phyloP scores from a whole-genome alignment of 2,329 filamentous ascomycete species.

The Aspergillus thermomutatus region DNA sequence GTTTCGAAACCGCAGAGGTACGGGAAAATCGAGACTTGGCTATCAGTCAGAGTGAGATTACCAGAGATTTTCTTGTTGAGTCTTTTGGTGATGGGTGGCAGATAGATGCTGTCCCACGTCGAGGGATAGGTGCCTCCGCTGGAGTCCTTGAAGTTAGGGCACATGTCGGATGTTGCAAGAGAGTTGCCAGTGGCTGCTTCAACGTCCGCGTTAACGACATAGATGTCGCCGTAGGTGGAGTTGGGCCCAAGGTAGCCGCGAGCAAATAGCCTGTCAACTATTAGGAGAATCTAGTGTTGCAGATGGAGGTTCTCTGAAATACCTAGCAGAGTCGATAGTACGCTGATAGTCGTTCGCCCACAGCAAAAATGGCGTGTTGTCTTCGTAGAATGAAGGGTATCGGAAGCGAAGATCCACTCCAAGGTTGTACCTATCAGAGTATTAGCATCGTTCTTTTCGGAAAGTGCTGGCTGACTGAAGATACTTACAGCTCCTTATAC shows the following conservation, averaged over 20 bases:
- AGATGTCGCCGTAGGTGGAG: conserved; percentile 53
- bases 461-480: neutral
- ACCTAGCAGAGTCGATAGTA: conserved; percentile 23
- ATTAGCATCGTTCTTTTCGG: neutral
- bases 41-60: conserved; percentile 50
- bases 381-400: conserved; percentile 46
- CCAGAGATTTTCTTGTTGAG: conserved; percentile 55
- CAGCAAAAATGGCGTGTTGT: conserved; percentile 52
- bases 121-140: conserved; percentile 29
- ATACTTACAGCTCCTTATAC: conserved; percentile 51
- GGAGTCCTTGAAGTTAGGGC: conserved; percentile 57
- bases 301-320: conserved; percentile 21
- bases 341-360: conserved; percentile 66
- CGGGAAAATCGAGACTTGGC: conserved; percentile 57
- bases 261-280: conserved; percentile 56
- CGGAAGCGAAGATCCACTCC: conserved; percentile 15
- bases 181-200: conserved; percentile 59
- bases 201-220: conserved; percentile 57
- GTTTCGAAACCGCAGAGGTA: conserved; percentile 71
- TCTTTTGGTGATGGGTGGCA: conserved; percentile 35
- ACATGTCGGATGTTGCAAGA: conserved; percentile 61
- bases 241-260: conserved; percentile 59
- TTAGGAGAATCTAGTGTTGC: conserved; percentile 48
- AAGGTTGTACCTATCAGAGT: conserved; percentile 30
- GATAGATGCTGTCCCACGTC: conserved; percentile 7